phyloP scores from a whole-genome alignment of 768 basidiomycete species.

The Coprinopsis marcescibilis region DNA sequence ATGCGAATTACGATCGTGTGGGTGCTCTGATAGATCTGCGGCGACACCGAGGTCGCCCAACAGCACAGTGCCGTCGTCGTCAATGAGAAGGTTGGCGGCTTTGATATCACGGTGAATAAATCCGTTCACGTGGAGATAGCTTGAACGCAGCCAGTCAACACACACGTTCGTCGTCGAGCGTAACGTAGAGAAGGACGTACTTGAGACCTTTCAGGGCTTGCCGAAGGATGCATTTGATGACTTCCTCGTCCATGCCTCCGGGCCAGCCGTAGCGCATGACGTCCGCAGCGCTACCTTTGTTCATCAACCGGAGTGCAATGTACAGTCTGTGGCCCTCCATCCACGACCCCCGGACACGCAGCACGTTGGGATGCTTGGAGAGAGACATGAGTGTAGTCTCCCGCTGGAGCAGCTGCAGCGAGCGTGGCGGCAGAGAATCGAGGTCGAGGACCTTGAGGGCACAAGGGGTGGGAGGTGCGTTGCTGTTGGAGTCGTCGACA shows the following conservation, averaged over 20 bases:
- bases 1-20: slow-evolving; percentile 28
- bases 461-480: slow-evolving; percentile 45
- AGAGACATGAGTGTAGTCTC: slow-evolving; percentile 92
- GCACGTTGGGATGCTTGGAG: slow-evolving; percentile 88
- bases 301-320: slow-evolving; percentile 88
- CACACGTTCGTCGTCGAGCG: slow-evolving; percentile 5
- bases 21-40: slow-evolving; percentile 71
- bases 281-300: slow-evolving; percentile 79
- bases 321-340: slow-evolving; percentile 75
- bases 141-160: slow-evolving; percentile 20
- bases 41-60: slow-evolving; percentile 92
- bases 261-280: slow-evolving; percentile 81
- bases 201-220: slow-evolving; percentile 88
- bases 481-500: slow-evolving; percentile 8
- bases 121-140: slow-evolving; percentile 84
- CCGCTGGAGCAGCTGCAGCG: slow-evolving; percentile 68
- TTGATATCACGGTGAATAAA: slow-evolving; percentile 94
- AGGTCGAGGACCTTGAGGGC: slow-evolving; percentile 90
- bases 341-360: slow-evolving; percentile 90
- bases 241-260: slow-evolving; percentile 89
- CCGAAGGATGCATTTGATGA: slow-evolving; percentile 74
- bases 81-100: slow-evolving; percentile 88
- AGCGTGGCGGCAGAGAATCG: slow-evolving; percentile 65
- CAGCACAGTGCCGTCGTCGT: slow-evolving; percentile 85
- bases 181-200: slow-evolving; percentile 30